These are phyloP conservation scores for Eleusine coracana DNA, from an alignment of 176 grass and related monocot species.

Conservation along the genomic window DNA sequence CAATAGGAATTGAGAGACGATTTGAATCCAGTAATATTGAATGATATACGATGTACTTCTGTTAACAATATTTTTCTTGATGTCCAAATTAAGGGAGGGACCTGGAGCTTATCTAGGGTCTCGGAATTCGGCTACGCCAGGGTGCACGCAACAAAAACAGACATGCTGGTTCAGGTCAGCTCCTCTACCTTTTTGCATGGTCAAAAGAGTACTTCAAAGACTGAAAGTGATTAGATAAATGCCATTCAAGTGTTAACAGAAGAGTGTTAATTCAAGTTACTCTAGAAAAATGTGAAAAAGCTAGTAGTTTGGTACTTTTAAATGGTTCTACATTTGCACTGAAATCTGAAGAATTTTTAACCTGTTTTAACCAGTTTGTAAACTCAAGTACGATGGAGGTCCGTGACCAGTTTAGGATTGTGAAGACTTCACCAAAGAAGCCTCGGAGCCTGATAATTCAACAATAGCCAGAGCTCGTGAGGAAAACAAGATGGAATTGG, in stretches of 20 bases:
- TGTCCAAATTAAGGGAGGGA: slow-evolving; percentile 36
- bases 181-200: background rate
- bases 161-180: slow-evolving; percentile 64
- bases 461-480: background rate
- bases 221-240: background rate
- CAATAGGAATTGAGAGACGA: background rate
- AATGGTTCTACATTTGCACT: background rate
- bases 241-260: background rate
- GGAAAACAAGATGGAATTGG: background rate
- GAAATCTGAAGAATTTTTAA: background rate
- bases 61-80: slow-evolving; percentile 7
- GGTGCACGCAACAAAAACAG: slow-evolving; percentile 55
- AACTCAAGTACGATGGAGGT: slow-evolving; percentile 67
- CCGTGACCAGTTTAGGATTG: slow-evolving; percentile 70
- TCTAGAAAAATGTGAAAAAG: background rate
- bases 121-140: slow-evolving; percentile 76
- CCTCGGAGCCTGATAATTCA: slow-evolving; percentile 30
- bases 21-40: background rate
- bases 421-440: slow-evolving; percentile 34
- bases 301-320: background rate
- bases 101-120: slow-evolving; percentile 74
- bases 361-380: slow-evolving; percentile 63
- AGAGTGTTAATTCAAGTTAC: background rate
- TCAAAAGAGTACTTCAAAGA: background rate
- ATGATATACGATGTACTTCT: background rate